Conservation (phyloP, 352 stramenopile species). For the Saprolegnia diclina region DNA sequence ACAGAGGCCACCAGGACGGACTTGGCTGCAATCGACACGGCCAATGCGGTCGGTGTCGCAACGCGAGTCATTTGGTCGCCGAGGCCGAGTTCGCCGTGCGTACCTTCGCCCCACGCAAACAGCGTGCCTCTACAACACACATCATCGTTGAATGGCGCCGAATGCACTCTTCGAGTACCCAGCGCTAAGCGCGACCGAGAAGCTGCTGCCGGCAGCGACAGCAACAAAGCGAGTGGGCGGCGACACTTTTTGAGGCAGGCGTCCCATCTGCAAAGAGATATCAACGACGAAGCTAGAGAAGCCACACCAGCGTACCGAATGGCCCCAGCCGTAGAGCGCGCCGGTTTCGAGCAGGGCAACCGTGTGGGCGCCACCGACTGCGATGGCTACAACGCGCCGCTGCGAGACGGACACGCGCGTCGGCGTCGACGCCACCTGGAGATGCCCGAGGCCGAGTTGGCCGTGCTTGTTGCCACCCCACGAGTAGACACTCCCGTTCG, state of each 20-base stretch:
- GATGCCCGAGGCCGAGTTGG: slow-evolving; percentile 18
- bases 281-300: neutral
- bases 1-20: neutral
- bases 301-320: neutral
- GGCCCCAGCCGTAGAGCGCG: neutral
- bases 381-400: neutral
- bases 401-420: neutral
- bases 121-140: neutral
- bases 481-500: slow-evolving; percentile 4
- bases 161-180: neutral
- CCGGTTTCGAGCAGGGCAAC: slow-evolving; percentile 13
- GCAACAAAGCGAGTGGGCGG: neutral
- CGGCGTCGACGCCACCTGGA: neutral
- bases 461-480: slow-evolving; percentile 22
- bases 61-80: neutral
- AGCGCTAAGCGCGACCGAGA: neutral
- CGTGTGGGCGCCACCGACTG: neutral
- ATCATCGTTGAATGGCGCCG: no score
- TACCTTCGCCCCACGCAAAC: slow-evolving; percentile 10
- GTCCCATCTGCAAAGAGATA: neutral
- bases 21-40: neutral
- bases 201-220: neutral
- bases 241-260: neutral
- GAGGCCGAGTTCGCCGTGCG: neutral
- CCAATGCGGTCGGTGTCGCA: neutral